Base-by-base conservation (phyloP, 768 basidiomycete genomes). In the Paxillus ammoniavirescens region DNA sequence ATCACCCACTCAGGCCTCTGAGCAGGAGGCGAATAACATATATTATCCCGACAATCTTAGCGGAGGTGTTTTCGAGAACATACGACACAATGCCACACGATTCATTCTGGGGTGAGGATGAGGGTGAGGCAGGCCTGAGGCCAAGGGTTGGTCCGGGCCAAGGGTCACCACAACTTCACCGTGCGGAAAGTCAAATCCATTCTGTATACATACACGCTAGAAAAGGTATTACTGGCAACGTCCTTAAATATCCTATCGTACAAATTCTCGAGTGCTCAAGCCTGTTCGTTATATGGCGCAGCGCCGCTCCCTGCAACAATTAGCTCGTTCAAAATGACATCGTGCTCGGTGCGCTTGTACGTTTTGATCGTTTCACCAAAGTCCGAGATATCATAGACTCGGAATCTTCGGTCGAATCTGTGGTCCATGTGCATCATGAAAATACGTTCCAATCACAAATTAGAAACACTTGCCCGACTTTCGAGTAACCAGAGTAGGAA, bases 321-420 rank as follows among this genome's bases (percentile, higher is more conserved):
- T 73, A 87, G 78, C 55, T 80, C 77, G 59, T 90, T 85, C 42
- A 89, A 47, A 13, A 90, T 73, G 50, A 81, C 82, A 50, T 85
- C 84, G 53, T 85, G 75, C 65, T 91, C 89, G 4, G 82, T 85
- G 37, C 84, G 82, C 71, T 97, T 97, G 70, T 90, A 84, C 36
- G 96, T 96, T 66, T 78, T 75, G 65, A 98, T 91, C 6, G 83
- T 94, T 77, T 98, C 96, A 42, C 96, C 96, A 61, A 81, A 98
- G 56, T 93, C 84, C 15, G 86, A 88, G 48, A 98, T 78, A 23
- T 93, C 84, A 69, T 87, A 98, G 42, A 98, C 75, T 8, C 96
- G 79, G 78, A 96, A 93, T 40, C 96, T 81, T 15, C 95, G 83
- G 69, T 97, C 91, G 66, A 98, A 97, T 13, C 88, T 89, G 47